Evolutionary conservation across 176 grass and related monocot genomes (phyloP).

Genomic region (Oryza meridionalis): DNA sequence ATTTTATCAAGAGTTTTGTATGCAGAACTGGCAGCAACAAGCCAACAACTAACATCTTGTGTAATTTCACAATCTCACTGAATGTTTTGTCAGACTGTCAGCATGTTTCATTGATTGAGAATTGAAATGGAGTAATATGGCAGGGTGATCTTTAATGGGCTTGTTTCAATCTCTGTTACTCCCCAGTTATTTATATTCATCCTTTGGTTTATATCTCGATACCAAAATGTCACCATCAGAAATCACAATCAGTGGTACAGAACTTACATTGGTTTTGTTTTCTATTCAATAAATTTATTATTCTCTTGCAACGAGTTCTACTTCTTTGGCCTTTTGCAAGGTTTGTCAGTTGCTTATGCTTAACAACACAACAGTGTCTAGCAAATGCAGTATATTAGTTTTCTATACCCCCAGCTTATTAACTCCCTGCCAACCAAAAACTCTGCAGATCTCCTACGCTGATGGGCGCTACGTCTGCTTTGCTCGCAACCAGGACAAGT

Average conservation of each 20-base stretch:
- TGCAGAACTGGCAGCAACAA: not conserved
- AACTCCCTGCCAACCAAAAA: conserved; percentile 5
- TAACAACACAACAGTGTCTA: too few species aligned
- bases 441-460: conserved; percentile 26
- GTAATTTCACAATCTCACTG: not conserved
- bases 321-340: too few species aligned
- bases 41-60: not conserved
- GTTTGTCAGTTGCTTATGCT: too few species aligned
- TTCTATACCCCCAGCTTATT: not conserved
- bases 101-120: not conserved
- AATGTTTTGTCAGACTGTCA: not conserved
- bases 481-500: conserved; percentile 25
- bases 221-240: too few species aligned
- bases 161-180: not conserved
- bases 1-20: not conserved
- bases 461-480: conserved; percentile 20
- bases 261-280: not conserved
- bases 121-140: conserved; percentile 1
- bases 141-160: not conserved
- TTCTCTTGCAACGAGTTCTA: too few species aligned
- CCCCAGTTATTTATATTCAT: not conserved
- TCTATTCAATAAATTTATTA: conserved; percentile 4
- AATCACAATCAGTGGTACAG: too few species aligned
- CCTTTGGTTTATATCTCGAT: not conserved
- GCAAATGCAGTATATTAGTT: too few species aligned